Evolutionary conservation across 768 basidiomycete species (phyloP).

Genomic region (Rubroboletus satanas): DNA sequence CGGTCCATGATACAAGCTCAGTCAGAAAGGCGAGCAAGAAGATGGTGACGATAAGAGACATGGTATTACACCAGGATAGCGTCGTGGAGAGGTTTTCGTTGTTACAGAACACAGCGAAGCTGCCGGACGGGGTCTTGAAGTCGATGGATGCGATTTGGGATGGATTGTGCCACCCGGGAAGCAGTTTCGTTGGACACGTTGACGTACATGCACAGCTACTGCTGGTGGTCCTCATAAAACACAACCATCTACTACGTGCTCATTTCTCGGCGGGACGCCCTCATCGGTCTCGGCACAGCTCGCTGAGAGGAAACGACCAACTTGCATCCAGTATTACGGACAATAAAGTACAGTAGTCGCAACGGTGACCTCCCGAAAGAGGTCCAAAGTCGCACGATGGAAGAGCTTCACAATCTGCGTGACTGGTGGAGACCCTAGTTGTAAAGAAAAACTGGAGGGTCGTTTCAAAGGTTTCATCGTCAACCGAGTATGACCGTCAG

Average conservation of each 20-base stretch:
- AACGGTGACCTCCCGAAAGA: no score
- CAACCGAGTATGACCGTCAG: no score
- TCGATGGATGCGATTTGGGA: neutral
- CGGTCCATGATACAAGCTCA: constrained; percentile 85
- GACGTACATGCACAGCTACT: constrained; percentile 4
- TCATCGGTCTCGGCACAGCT: neutral
- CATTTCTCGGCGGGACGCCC: neutral
- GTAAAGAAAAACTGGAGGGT: no score
- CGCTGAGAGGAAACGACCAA: neutral
- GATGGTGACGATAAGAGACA: constrained; percentile 80
- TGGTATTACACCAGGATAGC: constrained; percentile 27
- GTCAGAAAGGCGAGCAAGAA: constrained; percentile 79
- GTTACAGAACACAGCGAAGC: constrained; percentile 5
- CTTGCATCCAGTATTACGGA: neutral
- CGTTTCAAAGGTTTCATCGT: no score
- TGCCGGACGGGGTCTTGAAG: neutral
- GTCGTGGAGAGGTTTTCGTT: neutral
- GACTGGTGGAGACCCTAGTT: no score
- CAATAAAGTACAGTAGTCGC: neutral
- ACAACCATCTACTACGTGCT: neutral
- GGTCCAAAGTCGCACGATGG: no score
- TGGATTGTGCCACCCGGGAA: constrained; percentile 1
- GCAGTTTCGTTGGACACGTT: constrained; percentile 14
- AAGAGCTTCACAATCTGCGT: no score
- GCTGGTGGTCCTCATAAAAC: neutral